Conservation (phyloP, 331 rosid species). For the Prunus yedoensis region DNA sequence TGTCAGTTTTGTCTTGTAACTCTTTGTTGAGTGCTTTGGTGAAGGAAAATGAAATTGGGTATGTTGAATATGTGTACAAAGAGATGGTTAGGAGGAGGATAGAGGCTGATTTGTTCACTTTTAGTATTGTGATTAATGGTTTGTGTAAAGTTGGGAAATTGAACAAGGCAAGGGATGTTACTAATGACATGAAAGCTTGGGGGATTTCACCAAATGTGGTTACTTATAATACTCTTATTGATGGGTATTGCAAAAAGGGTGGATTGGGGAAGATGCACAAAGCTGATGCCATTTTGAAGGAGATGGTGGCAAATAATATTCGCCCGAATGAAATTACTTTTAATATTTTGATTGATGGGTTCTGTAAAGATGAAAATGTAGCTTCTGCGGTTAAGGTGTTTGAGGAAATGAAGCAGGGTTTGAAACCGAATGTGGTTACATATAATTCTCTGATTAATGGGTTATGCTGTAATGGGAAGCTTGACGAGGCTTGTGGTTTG, state of each 20-base stretch:
- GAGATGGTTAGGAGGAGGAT: constrained; percentile 50
- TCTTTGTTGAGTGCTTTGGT: constrained; percentile 44
- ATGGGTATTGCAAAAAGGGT: constrained; percentile 50
- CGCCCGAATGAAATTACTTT: constrained; percentile 35
- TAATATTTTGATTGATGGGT: constrained; percentile 50
- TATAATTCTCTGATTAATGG: constrained; percentile 45
- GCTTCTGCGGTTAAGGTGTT: constrained; percentile 36
- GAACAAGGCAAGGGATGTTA: constrained; percentile 41
- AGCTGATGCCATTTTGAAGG: constrained; percentile 51
- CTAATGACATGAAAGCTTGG: constrained; percentile 46
- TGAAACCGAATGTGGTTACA: constrained; percentile 38
- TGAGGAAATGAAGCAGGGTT: constrained; percentile 41
- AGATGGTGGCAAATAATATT: constrained; percentile 39
- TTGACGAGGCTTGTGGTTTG: constrained; percentile 37
- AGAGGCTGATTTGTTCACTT: constrained; percentile 27
- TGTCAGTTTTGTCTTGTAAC: constrained; percentile 41
- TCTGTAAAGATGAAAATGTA: constrained; percentile 47
- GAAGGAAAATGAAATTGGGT: constrained; percentile 36
- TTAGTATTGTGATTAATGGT: constrained; percentile 45
- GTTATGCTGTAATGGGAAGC: constrained; percentile 34
- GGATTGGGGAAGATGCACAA: constrained; percentile 49
- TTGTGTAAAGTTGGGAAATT: constrained; percentile 52
- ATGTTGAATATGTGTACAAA: constrained; percentile 40
- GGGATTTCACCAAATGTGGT: constrained; percentile 42
- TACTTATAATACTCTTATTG: constrained; percentile 44